phyloP scores from a whole-genome alignment of 2,329 filamentous ascomycete species.

The Arthrinium phaeospermum region DNA sequence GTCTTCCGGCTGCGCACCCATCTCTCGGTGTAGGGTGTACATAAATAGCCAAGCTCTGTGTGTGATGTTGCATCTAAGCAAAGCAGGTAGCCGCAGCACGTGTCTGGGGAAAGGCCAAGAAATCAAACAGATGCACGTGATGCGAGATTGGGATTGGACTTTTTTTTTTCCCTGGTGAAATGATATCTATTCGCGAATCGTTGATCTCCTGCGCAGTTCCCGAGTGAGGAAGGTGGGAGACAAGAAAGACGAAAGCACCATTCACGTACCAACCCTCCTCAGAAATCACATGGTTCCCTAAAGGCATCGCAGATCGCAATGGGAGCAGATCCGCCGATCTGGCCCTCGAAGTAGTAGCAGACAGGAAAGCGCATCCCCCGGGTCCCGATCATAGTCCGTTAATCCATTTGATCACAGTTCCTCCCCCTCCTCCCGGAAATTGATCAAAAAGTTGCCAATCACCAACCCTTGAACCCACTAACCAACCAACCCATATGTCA shows the following conservation, averaged over 20 bases:
- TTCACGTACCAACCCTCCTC: not conserved
- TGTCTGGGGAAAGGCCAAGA: no score
- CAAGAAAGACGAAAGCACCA: not conserved
- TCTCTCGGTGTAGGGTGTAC: no score
- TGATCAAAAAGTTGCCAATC: not conserved
- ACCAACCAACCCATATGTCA: not conserved
- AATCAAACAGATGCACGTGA: not conserved
- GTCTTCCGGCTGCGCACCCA: no score
- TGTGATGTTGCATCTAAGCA: no score
- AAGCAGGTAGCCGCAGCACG: no score
- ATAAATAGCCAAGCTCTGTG: no score
- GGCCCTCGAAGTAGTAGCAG: not conserved
- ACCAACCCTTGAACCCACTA: not conserved
- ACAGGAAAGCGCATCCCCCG: no score
- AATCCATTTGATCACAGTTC: not conserved
- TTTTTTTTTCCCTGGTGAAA: no score
- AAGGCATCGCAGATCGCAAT: not conserved
- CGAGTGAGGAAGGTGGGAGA: not conserved
- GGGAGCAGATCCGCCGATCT: not conserved
- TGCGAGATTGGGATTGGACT: no score
- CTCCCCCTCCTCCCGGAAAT: no score
- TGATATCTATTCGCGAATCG: not conserved
- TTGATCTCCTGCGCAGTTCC: not conserved
- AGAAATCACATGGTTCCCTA: not conserved
- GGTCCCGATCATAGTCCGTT: not conserved